phyloP scores from a whole-genome alignment of 2,329 filamentous ascomycete species.

The Coniochaeta ligniaria region DNA sequence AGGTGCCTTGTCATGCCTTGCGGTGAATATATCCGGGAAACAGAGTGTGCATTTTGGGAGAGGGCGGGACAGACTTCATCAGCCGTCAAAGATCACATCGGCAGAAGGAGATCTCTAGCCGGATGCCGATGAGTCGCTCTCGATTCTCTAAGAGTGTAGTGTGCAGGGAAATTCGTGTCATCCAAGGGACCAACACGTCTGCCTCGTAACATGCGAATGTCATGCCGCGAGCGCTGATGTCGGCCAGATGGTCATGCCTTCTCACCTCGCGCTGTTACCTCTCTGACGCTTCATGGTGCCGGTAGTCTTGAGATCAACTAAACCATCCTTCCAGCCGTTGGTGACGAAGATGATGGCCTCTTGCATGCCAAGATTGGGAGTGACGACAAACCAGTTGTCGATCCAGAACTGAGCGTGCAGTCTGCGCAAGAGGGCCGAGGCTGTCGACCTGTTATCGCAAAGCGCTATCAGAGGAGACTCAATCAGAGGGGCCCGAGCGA shows the following conservation, averaged over 20 bases:
- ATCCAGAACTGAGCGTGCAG: not conserved
- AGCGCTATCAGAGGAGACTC: not conserved
- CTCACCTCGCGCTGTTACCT: not conserved
- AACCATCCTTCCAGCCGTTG: not conserved
- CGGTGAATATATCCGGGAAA: not conserved
- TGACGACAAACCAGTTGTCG: not conserved
- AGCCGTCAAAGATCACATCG: not conserved
- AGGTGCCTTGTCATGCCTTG: not conserved
- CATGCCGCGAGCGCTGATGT: not conserved
- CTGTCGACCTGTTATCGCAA: not conserved
- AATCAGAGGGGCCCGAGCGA: not conserved
- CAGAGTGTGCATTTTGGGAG: not conserved
- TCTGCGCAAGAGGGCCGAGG: not conserved
- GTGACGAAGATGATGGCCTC: not conserved
- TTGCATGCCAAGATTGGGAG: not conserved
- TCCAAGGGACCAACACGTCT: not conserved
- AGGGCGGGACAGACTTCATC: conserved; percentile 1
- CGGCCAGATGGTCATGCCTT: not conserved
- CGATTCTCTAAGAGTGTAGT: not conserved
- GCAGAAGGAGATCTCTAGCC: not conserved
- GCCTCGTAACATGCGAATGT: not conserved
- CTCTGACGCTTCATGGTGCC: not conserved
- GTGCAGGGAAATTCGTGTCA: not conserved
- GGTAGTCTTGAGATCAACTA: not conserved
- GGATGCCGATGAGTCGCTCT: not conserved